Evolutionary conservation across 306 rosid species (phyloP).

Genomic region (Quercus ilex): DNA sequence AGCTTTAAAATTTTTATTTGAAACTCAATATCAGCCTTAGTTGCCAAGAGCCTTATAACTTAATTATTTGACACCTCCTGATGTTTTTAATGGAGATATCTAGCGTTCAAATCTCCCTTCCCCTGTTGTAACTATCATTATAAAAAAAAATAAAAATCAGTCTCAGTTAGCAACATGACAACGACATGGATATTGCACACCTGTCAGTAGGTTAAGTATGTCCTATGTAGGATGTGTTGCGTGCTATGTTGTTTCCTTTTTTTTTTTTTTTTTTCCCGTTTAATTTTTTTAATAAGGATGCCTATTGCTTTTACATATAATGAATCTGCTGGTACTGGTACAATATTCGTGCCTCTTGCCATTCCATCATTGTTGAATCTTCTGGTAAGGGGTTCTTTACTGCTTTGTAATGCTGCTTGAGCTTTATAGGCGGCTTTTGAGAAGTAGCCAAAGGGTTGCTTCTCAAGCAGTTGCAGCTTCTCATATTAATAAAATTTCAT

Average conservation of each 20-base stretch:
- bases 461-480: background rate
- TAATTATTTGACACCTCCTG: too few relatives aligned
- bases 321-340: background rate
- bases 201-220: background rate
- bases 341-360: background rate
- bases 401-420: background rate
- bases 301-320: background rate
- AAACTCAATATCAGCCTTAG: background rate
- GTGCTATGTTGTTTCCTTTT: background rate
- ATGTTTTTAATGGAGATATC: too few relatives aligned
- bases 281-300: background rate
- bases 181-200: background rate
- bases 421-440: background rate
- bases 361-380: background rate
- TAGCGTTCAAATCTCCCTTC: too few relatives aligned
- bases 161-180: background rate
- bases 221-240: background rate
- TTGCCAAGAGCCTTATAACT: background rate
- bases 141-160: background rate
- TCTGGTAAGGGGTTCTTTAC: background rate
- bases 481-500: background rate
- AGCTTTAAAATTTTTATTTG: background rate
- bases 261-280: background rate
- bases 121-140: too few relatives aligned
- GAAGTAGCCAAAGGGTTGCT: background rate